phyloP scores from a whole-genome alignment of 1,139 yeast genomes.

The Protomyces pachydermus region DNA sequence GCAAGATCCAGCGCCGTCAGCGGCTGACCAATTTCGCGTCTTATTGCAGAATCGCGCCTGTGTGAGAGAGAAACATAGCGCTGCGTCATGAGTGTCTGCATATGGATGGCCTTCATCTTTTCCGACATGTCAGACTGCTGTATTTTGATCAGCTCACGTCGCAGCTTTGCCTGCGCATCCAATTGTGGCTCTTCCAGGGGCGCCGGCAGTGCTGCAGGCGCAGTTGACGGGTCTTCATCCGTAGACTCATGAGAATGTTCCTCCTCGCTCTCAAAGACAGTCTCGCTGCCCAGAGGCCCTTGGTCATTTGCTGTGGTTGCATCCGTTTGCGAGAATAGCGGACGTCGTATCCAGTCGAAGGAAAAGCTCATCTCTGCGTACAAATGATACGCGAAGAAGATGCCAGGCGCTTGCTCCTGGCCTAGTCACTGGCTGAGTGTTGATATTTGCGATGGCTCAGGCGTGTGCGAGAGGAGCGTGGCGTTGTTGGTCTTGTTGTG shows the following conservation, averaged over 20 bases:
- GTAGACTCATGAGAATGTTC: background rate
- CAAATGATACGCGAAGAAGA: no score
- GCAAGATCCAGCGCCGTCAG: slow-evolving; percentile 17
- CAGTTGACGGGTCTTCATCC: background rate
- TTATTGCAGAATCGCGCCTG: slow-evolving; percentile 16
- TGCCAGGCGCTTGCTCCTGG: no score
- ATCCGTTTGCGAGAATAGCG: background rate
- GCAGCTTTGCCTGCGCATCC: slow-evolving; percentile 37
- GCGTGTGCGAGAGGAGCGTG: no score
- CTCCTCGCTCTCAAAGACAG: background rate
- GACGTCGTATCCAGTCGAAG: background rate
- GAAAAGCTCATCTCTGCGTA: background rate
- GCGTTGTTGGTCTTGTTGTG: no score
- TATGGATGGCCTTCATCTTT: slow-evolving; percentile 53
- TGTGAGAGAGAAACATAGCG: slow-evolving; percentile 25
- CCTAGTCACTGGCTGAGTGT: no score
- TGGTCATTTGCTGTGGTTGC: background rate
- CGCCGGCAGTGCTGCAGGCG: background rate
- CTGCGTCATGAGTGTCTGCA: slow-evolving; percentile 45
- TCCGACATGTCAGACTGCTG: slow-evolving; percentile 47
- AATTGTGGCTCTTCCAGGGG: background rate
- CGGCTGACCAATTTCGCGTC: slow-evolving; percentile 22
- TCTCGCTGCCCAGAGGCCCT: background rate
- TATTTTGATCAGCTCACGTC: slow-evolving; percentile 56
- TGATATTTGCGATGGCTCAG: no score